Percentiles rank a stretch among this genome's conserved stretches.
Conservation (phyloP, 2,329 filamentous ascomycete species). For the Fonsecaea pedrosoi region DNA sequence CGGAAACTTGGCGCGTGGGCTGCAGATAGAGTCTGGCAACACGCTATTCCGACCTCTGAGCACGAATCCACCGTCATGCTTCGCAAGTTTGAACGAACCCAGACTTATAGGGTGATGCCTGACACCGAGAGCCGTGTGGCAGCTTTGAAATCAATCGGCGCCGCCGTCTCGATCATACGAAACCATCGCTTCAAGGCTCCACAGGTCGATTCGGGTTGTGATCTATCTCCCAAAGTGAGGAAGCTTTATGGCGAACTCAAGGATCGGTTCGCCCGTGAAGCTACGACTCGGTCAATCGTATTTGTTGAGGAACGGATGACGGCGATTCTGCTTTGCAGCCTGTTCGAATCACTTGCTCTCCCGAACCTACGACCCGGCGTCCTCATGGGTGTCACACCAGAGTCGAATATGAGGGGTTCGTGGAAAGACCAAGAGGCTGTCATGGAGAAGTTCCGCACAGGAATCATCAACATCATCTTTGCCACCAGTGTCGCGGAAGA, state of each 20-base stretch:
- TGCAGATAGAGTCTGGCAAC: conserved; percentile 79
- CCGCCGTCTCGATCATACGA: conserved; percentile 31
- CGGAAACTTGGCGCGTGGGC: conserved; percentile 81
- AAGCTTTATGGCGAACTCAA: conserved; percentile 66
- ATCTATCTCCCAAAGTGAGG: conserved; percentile 69
- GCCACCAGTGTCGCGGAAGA: conserved; percentile 71
- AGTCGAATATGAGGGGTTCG: conserved; percentile 68
- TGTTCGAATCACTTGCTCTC: conserved; percentile 68
- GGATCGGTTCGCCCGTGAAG: conserved; percentile 65
- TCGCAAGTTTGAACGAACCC: conserved; percentile 32
- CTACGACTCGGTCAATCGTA: conserved; percentile 76
- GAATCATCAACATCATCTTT: conserved; percentile 66
- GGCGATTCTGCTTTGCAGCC: conserved; percentile 72
- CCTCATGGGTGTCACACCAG: conserved; percentile 67
- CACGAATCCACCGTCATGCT: conserved; percentile 24
- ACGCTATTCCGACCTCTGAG: conserved; percentile 61
- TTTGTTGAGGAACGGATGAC: conserved; percentile 84
- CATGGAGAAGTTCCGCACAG: conserved; percentile 68
- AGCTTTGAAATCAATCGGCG: conserved; percentile 24
- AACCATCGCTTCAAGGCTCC: conserved; percentile 30
- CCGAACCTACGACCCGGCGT: conserved; percentile 66
- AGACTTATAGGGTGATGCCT: conserved; percentile 20
- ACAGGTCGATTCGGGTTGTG: conserved; percentile 15
- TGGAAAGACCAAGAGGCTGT: conserved; percentile 76
- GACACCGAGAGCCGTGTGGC: conserved; percentile 26